Evolutionary conservation across 2,329 filamentous ascomycete species (phyloP), one percentile per base, ranked within the genome.

Genomic region (Chrysosporium keratinophilum): DNA sequence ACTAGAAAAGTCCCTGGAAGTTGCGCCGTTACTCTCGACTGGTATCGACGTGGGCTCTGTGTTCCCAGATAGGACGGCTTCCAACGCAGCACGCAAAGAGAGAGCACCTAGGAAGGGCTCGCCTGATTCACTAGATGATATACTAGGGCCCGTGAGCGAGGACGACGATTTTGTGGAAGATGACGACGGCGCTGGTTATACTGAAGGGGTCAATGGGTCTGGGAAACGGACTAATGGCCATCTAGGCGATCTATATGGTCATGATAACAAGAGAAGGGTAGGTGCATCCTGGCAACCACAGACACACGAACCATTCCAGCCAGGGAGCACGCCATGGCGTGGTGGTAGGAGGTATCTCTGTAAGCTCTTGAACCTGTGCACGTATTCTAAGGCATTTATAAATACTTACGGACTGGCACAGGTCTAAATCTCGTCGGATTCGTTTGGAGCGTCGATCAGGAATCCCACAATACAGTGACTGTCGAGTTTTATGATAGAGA

Each of bases 401-500:
- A 31, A 52, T 58, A 53, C 67, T 72, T 55, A 72, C 55, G 20
- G 37, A 9, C 9, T 19, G 23, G 10, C 19, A 11, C 40, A 74
- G 73, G 71, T 64, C 79, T 97, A 40, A 97, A 97, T 65, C 74
- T 98, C 56, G 87, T 90, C 51, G 93, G 94, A 0, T 93, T 94
- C 64, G 87, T 96, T 7, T 98, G 93, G 88, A 97, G 91, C 0
- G 88, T 98, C 15, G 87, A 95, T 61, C 93, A 98, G 69, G 90
- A 96, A 64, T 87, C 85, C 0, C 85, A 91, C 62, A 82, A 97
- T 66, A 98, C 93, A 1, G 84, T 98, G 10, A 96, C 90, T 0
- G 90, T 97, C 1, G 93, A 97, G 64, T 98, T 98, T 67, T 96
- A 97, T 67, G 94, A 98, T 68, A 85, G 89, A 55, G 89, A 95